Conservation (phyloP, 768 basidiomycete genomes). For the Thelephora ganbajun region DNA sequence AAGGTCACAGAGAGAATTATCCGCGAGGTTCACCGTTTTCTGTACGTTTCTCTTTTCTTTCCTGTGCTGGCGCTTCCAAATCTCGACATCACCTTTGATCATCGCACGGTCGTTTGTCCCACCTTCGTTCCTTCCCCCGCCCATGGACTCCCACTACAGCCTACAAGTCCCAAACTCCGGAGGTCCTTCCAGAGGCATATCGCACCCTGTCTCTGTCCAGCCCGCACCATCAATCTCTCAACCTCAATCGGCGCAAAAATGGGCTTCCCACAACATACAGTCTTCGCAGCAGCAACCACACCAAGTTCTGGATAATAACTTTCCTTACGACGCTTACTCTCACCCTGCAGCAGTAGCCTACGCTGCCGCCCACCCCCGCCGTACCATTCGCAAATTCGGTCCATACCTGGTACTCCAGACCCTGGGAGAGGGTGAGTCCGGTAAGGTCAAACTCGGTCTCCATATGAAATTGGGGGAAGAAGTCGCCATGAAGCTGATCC, state of each 20-base stretch:
- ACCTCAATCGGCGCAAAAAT: slow-evolving; percentile 31
- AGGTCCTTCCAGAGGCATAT: slow-evolving; percentile 27
- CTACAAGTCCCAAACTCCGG: slow-evolving; percentile 34
- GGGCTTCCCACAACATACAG: slow-evolving; percentile 61
- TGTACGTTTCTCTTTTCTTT: too few species aligned
- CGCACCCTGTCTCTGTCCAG: slow-evolving; percentile 46
- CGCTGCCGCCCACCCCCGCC: slow-evolving; percentile 65
- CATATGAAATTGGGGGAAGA: slow-evolving; percentile 92
- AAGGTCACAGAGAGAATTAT: too few species aligned
- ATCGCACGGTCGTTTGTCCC: not conserved
- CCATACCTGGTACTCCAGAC: slow-evolving; percentile 94
- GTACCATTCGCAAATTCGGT: slow-evolving; percentile 88
- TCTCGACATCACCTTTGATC: not conserved
- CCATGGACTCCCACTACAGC: slow-evolving; percentile 18
- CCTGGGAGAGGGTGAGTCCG: slow-evolving; percentile 95
- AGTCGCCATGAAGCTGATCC: slow-evolving; percentile 96
- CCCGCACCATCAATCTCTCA: slow-evolving; percentile 27
- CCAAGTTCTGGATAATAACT: slow-evolving; percentile 8
- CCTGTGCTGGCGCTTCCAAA: too few species aligned
- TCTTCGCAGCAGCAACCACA: slow-evolving; percentile 36
- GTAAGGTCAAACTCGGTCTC: slow-evolving; percentile 96
- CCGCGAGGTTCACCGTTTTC: too few species aligned
- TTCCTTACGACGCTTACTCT: slow-evolving; percentile 58
- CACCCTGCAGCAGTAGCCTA: slow-evolving; percentile 82
- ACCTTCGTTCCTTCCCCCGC: not conserved